A percentile compares a stretch with the other conserved stretches of the same genome.
Evolutionary conservation across 2,329 filamentous ascomycete species (phyloP).

Genomic region (Nakataea oryzae): DNA sequence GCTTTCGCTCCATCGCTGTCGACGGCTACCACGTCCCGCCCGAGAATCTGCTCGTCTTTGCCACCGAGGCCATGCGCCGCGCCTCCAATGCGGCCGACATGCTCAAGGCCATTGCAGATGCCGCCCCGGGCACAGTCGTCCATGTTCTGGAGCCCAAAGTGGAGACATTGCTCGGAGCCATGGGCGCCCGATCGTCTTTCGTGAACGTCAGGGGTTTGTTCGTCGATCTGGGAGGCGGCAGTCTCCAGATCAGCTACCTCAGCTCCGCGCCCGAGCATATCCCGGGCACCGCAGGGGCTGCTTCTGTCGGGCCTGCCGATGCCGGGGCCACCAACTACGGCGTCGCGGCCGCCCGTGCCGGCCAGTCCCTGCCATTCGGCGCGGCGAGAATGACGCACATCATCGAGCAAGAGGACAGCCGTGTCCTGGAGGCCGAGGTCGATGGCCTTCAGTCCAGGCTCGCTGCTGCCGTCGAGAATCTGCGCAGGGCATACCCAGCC

Average conservation of each 20-base stretch:
- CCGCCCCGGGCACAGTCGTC: slow-evolving; percentile 56
- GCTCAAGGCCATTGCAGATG: slow-evolving; percentile 49
- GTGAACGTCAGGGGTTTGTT: slow-evolving; percentile 62
- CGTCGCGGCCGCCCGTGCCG: slow-evolving; percentile 39
- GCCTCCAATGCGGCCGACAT: slow-evolving; percentile 65
- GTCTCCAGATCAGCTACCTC: slow-evolving; percentile 55
- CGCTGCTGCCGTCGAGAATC: slow-evolving; percentile 44
- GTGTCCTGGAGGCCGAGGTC: slow-evolving; percentile 34
- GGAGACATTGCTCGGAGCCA: slow-evolving; percentile 72
- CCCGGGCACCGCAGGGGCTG: background rate
- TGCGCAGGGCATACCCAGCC: slow-evolving; percentile 35
- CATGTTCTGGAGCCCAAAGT: slow-evolving; percentile 66
- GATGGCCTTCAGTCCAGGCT: slow-evolving; percentile 48
- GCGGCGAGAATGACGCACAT: slow-evolving; percentile 41
- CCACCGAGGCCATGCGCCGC: slow-evolving; percentile 80
- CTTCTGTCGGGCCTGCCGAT: background rate
- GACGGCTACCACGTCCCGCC: slow-evolving; percentile 55
- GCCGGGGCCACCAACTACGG: slow-evolving; percentile 26
- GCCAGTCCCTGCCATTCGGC: slow-evolving; percentile 50
- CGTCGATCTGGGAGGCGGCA: slow-evolving; percentile 75
- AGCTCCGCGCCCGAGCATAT: slow-evolving; percentile 20
- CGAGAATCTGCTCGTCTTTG: slow-evolving; percentile 61
- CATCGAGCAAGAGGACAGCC: slow-evolving; percentile 21
- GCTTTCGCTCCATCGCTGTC: slow-evolving; percentile 60
- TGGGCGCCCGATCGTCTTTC: slow-evolving; percentile 72